A percentile compares a stretch with the other conserved stretches of the same genome.
Conservation (phyloP, 352 stramenopile genomes). For the Pythium utonaiense region DNA sequence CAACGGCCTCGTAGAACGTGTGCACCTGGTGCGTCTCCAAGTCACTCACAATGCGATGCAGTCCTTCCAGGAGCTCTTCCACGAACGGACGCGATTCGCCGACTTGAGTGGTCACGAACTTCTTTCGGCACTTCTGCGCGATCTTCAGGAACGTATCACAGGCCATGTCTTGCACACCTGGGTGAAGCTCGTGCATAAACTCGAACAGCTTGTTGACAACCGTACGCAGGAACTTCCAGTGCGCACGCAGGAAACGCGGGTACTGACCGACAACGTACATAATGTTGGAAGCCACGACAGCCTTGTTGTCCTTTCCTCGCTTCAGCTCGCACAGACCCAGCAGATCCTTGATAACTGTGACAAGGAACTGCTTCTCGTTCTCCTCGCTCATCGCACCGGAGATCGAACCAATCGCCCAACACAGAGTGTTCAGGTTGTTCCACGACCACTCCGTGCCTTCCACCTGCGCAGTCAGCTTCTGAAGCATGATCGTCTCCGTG, state of each 20-base stretch:
- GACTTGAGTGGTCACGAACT: constrained; percentile 97
- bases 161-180: constrained; percentile 99
- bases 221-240: constrained; percentile 99
- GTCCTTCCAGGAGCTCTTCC: constrained; percentile 93
- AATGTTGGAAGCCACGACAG: constrained; percentile 99
- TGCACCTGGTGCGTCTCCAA: constrained; percentile 99
- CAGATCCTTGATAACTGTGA: constrained; percentile 99
- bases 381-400: constrained; percentile 98
- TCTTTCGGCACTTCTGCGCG: constrained; percentile 95
- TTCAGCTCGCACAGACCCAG: constrained; percentile 98
- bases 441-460: constrained; percentile 89
- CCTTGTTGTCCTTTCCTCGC: constrained; percentile 99
- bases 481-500: constrained; percentile 99
- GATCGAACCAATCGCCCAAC: constrained; percentile 99
- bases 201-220: constrained; percentile 99
- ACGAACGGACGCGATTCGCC: constrained; percentile 95
- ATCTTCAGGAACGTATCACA: constrained; percentile 99
- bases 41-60: constrained; percentile 95
- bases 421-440: constrained; percentile 99
- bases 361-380: constrained; percentile 99
- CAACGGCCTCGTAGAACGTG: constrained; percentile 99
- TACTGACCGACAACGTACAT: constrained; percentile 99
- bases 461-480: constrained; percentile 94
- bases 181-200: constrained; percentile 99
- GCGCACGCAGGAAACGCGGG: constrained; percentile 97